Base-by-base conservation (phyloP, 2,329 filamentous ascomycete species). In the Didymellaceae sp. region DNA sequence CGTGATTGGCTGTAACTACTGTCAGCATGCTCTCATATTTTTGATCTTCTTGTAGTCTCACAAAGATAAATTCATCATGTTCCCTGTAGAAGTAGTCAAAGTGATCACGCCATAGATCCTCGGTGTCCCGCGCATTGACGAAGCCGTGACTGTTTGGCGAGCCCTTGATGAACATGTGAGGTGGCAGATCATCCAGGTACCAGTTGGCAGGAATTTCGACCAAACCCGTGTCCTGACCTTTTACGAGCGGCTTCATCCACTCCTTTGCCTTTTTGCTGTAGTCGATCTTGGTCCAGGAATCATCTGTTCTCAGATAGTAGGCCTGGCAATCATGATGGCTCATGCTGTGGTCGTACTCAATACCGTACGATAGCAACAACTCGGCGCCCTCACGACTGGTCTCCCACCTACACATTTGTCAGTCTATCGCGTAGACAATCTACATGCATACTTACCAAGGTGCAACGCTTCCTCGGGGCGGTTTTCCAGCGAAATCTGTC, bases 81-180 rank as follows among this genome's bases (percentile, higher is more conserved):
- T 90, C 86, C 30, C 86, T 79, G 67, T 90, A 90, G 63, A 88
- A 90, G 69, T 90, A 90, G 60, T 86, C 81, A 54, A 88, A 87
- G 57, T 87, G 84, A 54, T 87, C 83, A 42, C 79, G 72, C 85
- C 84, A 87, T 25, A 86, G 76, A 25, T 86, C 82, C 57, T 87
- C 84, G 1, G 86, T 79, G 50, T 85, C 83, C 16, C 80, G 74
- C 1, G 80, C 73, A 51, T 77, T 75, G 6, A 78, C 75, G 65
- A 74, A 86, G 4, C 86, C 86, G 61, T 88, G 85, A 18, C 78
- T 82, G 60, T 88, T 88, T 0, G 84, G 74, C 0, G 82, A 76
- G 2, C 78, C 79, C 66, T 88, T 88, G 63, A 88, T 87, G 64
- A 88, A 89, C 84, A 88, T 86, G 81, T 88, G 85, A 0, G 85